Conservation (phyloP, 805 yeast genomes). For the Kodamaea fukazawae region DNA sequence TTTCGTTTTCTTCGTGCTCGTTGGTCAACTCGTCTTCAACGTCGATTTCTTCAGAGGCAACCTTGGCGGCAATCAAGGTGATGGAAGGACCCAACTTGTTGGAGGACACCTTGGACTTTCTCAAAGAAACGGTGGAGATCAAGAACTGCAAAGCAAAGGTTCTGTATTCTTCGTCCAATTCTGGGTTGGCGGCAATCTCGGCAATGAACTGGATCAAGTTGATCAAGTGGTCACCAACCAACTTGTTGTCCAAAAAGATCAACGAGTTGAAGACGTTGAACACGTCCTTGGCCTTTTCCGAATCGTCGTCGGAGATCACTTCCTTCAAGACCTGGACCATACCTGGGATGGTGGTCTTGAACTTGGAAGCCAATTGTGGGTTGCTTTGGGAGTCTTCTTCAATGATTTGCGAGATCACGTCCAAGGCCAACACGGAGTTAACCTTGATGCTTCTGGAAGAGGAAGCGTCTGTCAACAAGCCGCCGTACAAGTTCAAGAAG, state of each 20-base stretch:
- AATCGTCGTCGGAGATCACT: conserved; percentile 67
- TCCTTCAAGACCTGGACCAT: conserved; percentile 80
- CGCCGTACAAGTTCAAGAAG: conserved; percentile 67
- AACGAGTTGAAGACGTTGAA: conserved; percentile 85
- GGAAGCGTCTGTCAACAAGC: conserved; percentile 58
- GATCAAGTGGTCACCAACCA: conserved; percentile 72
- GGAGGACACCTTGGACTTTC: conserved; percentile 75
- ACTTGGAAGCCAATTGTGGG: conserved; percentile 46
- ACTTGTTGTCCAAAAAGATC: conserved; percentile 68
- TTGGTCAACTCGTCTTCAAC: conserved; percentile 73
- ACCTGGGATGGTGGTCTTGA: conserved; percentile 67
- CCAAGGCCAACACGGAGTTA: conserved; percentile 78
- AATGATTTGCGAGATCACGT: conserved; percentile 61
- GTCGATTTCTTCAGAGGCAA: conserved; percentile 74
- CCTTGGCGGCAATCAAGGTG: conserved; percentile 66
- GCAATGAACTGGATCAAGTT: conserved; percentile 69
- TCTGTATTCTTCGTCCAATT: conserved; percentile 77
- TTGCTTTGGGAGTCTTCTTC: conserved; percentile 56
- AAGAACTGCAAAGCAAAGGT: conserved; percentile 81
- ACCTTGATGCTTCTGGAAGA: conserved; percentile 70
- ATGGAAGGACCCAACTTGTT: conserved; percentile 83
- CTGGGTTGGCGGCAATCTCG: conserved; percentile 65
- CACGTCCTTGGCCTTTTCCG: conserved; percentile 65
- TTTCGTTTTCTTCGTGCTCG: conserved; percentile 88
- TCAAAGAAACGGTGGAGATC: conserved; percentile 71